Evolutionary conservation across 2,329 filamentous ascomycete genomes (phyloP).

Genomic region (Microcyclospora tardicrescens): DNA sequence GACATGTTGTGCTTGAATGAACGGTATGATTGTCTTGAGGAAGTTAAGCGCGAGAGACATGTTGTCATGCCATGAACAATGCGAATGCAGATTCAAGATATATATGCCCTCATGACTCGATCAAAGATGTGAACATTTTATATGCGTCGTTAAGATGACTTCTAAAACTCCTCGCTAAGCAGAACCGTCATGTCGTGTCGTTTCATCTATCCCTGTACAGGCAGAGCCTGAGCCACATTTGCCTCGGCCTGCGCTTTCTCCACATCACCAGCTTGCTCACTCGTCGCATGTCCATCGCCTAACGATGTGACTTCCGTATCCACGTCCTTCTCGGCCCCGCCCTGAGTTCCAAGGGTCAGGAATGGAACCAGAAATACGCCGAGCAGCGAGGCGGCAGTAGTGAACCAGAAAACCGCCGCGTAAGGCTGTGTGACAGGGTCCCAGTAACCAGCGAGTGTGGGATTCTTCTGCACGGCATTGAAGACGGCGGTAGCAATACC

Average conservation of each 20-base stretch:
- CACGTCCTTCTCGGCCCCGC: slow-evolving; percentile 18
- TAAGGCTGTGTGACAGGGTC: slow-evolving; percentile 36
- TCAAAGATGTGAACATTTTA: too few relatives aligned
- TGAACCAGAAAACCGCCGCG: slow-evolving; percentile 39
- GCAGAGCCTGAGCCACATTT: slow-evolving; percentile 2
- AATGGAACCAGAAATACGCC: slow-evolving; percentile 39
- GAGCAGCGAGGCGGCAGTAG: slow-evolving; percentile 30
- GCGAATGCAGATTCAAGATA: too few relatives aligned
- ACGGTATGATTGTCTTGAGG: too few relatives aligned
- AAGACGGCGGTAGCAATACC: slow-evolving; percentile 51
- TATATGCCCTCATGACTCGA: too few relatives aligned
- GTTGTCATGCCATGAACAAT: too few relatives aligned
- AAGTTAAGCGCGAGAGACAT: too few relatives aligned
- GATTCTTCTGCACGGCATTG: slow-evolving; percentile 29
- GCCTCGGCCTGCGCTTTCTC: slow-evolving; percentile 3
- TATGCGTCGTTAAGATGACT: too few relatives aligned
- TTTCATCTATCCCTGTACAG: neutral
- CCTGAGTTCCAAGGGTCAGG: slow-evolving; percentile 42
- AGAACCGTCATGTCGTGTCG: too few relatives aligned
- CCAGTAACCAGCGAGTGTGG: slow-evolving; percentile 27
- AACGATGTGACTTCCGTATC: too few relatives aligned
- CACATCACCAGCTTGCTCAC: neutral
- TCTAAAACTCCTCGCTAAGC: too few relatives aligned
- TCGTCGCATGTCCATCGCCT: neutral
- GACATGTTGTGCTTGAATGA: too few relatives aligned